These are phyloP conservation scores for Xylariaceae sp. DNA, from an alignment of 2,329 filamentous ascomycete genomes.

Conservation along the genomic window DNA sequence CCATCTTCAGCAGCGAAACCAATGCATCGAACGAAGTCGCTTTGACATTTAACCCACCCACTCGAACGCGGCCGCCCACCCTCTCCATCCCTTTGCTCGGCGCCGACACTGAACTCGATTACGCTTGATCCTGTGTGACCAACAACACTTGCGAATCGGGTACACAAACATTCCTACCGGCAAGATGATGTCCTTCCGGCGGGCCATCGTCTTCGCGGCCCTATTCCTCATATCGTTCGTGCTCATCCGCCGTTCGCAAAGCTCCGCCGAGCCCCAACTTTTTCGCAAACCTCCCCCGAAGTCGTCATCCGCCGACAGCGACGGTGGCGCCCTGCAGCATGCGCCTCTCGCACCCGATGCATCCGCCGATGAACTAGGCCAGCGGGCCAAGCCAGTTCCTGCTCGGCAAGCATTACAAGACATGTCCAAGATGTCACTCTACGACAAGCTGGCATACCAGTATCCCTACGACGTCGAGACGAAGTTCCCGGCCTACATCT, in stretches of 20 bases:
- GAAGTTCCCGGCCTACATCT: constrained; percentile 96
- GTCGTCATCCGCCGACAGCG: constrained; percentile 18
- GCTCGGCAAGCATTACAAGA: constrained; percentile 63
- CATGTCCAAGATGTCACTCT: constrained; percentile 64
- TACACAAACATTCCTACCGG: constrained; percentile 3
- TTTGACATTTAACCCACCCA: constrained; percentile 1
- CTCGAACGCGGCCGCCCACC: not conserved
- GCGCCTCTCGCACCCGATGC: constrained; percentile 22
- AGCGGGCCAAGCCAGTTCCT: constrained; percentile 33
- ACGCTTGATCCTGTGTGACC: constrained; percentile 3
- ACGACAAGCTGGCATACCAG: constrained; percentile 82
- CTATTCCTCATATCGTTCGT: constrained; percentile 34
- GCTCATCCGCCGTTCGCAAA: constrained; percentile 32
- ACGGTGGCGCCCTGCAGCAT: constrained; percentile 18
- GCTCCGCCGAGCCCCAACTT: constrained; percentile 25
- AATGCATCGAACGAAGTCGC: constrained; percentile 6
- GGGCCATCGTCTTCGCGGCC: constrained; percentile 31
- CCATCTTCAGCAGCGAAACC: not conserved
- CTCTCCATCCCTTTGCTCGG: constrained; percentile 1
- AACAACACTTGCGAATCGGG: not conserved
- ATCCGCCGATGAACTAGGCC: constrained; percentile 1
- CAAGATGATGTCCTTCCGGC: constrained; percentile 34
- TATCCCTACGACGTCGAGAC: constrained; percentile 85
- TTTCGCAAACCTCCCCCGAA: constrained; percentile 28
- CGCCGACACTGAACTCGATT: constrained; percentile 2